phyloP scores from a whole-genome alignment of 2,329 filamentous ascomycete genomes.

The Colletotrichum chrysophilum region DNA sequence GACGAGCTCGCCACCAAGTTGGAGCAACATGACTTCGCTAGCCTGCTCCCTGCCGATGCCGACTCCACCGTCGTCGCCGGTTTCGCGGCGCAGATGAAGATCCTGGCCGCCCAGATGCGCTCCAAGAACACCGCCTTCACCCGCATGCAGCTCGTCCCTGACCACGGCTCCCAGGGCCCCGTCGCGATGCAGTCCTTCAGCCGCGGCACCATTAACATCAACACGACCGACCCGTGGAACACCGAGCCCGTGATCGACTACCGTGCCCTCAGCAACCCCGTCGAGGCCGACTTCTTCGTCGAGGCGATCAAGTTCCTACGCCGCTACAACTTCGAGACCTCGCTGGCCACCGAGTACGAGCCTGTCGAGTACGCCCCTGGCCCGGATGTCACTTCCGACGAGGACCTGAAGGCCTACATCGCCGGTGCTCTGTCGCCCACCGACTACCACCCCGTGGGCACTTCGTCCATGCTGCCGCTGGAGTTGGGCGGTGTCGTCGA shows the following conservation, averaged over 20 bases:
- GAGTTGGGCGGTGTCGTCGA: conserved; percentile 39
- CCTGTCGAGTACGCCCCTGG: conserved; percentile 39
- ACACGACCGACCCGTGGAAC: conserved; percentile 39
- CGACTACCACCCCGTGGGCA: conserved; percentile 51
- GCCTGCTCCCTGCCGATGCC: conserved; percentile 33
- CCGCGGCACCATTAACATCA: conserved; percentile 42
- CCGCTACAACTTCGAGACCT: conserved; percentile 40
- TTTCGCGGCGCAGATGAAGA: conserved; percentile 41
- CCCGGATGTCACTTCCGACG: conserved; percentile 33
- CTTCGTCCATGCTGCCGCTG: conserved; percentile 51
- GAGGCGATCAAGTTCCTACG: conserved; percentile 42
- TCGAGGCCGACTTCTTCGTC: conserved; percentile 41
- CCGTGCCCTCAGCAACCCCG: conserved; percentile 40
- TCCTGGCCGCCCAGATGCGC: conserved; percentile 37
- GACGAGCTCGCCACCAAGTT: conserved; percentile 35
- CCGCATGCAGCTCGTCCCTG: conserved; percentile 25
- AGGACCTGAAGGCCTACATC: conserved; percentile 31
- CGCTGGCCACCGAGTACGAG: conserved; percentile 32
- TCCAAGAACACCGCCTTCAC: conserved; percentile 40
- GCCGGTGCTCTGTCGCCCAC: conserved; percentile 22
- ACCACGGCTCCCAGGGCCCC: conserved; percentile 25
- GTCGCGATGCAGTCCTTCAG: conserved; percentile 37
- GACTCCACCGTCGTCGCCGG: conserved; percentile 39
- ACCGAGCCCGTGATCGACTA: conserved; percentile 43
- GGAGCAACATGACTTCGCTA: conserved; percentile 34